Base-by-base conservation (phyloP, 495 filamentous ascomycete species). In the Mytilinidion resinicola region DNA sequence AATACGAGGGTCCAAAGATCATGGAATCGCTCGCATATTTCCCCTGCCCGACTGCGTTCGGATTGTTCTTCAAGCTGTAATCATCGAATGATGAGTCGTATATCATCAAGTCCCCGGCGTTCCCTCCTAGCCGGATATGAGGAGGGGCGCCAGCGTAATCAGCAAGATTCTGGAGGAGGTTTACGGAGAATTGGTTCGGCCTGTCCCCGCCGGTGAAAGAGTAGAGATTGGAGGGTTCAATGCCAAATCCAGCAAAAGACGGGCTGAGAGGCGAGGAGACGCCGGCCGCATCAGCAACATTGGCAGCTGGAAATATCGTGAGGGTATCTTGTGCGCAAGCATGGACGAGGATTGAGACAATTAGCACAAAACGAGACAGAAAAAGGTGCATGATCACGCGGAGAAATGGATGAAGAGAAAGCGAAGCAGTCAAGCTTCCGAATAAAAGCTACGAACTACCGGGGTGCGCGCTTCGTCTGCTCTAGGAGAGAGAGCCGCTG, bases 171-270 rank as follows among this genome's bases (percentile, higher is more conserved):
- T 69, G 60, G 6, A 75, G 55, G 21, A 74, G 62, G 37, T 70
- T 69, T 9, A 71, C 42, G 3, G 69, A 72, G 47, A 73, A 56
- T 15, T 51, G 46, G 48, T 75, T 75, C 7, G 66, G 34, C 4
- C 60, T 15, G 0, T 34, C 57, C n/a, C 46, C 49, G 15, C 73
- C 72, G 19, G 65, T 70, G 54, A 70, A 75, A 8, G 73, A 74
- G 63, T 69, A 73, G 3, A 75, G 70, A 57, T 75, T 72, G 7
- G 72, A 71, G 7, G 73, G 64, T 54, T 75, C 73, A 51, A 74
- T 73, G 38, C 72, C 70, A 47, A 75, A 73, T 20, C 73, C 73
- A 17, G 72, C 72, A 48, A 72, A 75, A 8, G 58, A 62, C 10
- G 62, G 37, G 30, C 51, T 34, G 10, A 67, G 54, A 15, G 50